phyloP scores from a whole-genome alignment of 2,329 filamentous ascomycete species.

The Fusarium acutatum region DNA sequence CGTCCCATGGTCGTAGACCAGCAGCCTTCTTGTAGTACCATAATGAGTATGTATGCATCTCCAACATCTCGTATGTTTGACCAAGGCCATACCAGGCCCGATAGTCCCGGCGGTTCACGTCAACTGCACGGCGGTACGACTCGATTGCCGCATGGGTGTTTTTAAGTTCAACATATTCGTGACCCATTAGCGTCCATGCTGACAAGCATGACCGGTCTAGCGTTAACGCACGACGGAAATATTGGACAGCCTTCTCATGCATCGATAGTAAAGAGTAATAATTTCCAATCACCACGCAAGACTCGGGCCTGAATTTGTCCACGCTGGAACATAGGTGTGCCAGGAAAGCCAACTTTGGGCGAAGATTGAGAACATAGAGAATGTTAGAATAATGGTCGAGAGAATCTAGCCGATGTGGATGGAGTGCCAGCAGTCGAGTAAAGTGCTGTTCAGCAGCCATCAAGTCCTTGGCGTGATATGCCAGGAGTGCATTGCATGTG shows the following conservation, averaged over 20 bases:
- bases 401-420: conserved; percentile 80
- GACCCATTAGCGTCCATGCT: conserved; percentile 98
- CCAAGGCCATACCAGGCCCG: conserved; percentile 97
- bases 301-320: conserved; percentile 96
- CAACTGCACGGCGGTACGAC: conserved; percentile 92
- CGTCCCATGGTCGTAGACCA: conserved; percentile 91
- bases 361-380: conserved; percentile 87
- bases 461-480: conserved; percentile 90
- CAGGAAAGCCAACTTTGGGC: conserved; percentile 90
- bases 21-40: conserved; percentile 99
- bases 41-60: conserved; percentile 96
- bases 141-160: conserved; percentile 98
- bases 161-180: conserved; percentile 98
- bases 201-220: conserved; percentile 90
- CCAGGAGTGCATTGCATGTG: conserved; percentile 86
- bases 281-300: conserved; percentile 95
- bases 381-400: conserved; percentile 98
- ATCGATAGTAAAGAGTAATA: conserved; percentile 95
- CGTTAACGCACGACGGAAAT: conserved; percentile 91
- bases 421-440: conserved; percentile 80
- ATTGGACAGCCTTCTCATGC: conserved; percentile 98
- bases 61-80: conserved; percentile 95
- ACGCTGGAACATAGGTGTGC: conserved; percentile 90
- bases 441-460: conserved; percentile 73
- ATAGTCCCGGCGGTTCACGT: conserved; percentile 95